Conservation (phyloP, 2,329 filamentous ascomycete genomes). For the Celoporthe dispersa region DNA sequence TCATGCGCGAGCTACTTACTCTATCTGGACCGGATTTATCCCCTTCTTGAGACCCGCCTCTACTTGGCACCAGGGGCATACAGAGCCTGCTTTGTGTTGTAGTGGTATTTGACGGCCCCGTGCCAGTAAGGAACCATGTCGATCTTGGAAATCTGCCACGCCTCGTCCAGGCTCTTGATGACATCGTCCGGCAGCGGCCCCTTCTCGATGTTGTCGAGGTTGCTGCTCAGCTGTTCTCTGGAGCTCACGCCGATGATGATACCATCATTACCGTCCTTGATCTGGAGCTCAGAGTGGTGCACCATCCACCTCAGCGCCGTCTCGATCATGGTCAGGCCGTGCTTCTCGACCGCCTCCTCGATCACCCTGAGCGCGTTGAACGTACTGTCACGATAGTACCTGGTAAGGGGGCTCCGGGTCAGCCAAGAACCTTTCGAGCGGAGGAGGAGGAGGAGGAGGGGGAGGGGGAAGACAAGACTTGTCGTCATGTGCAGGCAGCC, state of each 20-base stretch:
- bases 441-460: neutral
- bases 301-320: conserved; percentile 73
- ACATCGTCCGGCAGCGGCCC: conserved; percentile 79
- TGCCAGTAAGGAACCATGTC: conserved; percentile 60
- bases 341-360: conserved; percentile 68
- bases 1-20: neutral
- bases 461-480: neutral
- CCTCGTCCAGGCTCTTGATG: conserved; percentile 73
- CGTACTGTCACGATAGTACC: conserved; percentile 71
- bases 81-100: conserved; percentile 65
- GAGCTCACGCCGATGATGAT: conserved; percentile 65
- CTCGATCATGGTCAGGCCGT: conserved; percentile 72
- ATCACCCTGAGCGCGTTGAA: conserved; percentile 69
- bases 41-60: neutral
- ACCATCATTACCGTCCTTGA: conserved; percentile 59
- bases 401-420: neutral
- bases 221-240: conserved; percentile 60
- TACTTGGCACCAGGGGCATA: conserved; percentile 54
- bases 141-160: conserved; percentile 71
- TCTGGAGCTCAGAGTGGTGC: conserved; percentile 68
- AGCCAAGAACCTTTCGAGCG: neutral
- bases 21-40: neutral
- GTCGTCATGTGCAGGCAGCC: neutral
- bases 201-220: conserved; percentile 64
- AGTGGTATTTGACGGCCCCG: conserved; percentile 67